phyloP scores from a whole-genome alignment of 306 rosid species.

The Vachellia collinsii region DNA sequence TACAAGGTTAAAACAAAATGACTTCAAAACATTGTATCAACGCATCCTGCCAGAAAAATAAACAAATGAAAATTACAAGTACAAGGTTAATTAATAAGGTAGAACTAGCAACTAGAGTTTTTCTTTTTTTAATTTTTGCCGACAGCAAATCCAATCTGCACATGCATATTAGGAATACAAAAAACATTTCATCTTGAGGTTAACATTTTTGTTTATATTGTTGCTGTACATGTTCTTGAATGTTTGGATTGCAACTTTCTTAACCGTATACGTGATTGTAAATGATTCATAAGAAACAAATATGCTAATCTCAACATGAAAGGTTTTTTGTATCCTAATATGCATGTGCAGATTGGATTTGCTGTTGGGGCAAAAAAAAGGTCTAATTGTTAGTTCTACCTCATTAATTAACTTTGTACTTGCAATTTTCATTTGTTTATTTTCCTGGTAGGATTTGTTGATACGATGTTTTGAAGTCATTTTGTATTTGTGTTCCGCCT shows the following conservation, averaged over 20 bases:
- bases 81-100: background rate
- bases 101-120: slow-evolving; percentile 6
- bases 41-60: slow-evolving; percentile 2
- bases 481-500: slow-evolving; percentile 11
- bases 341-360: background rate
- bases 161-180: too few species aligned
- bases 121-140: too few species aligned
- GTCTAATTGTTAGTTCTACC: slow-evolving; percentile 7
- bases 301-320: background rate
- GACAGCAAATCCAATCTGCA: background rate
- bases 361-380: background rate
- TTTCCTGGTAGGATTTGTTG: slow-evolving; percentile 10
- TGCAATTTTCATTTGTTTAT: background rate
- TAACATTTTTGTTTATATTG: background rate
- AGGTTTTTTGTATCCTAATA: too few species aligned
- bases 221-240: too few species aligned
- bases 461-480: slow-evolving; percentile 3
- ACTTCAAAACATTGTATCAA: slow-evolving; percentile 13
- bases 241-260: too few species aligned
- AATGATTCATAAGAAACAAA: too few species aligned
- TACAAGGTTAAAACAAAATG: background rate
- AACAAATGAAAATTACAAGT: background rate
- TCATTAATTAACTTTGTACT: background rate
- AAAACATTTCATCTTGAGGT: background rate
- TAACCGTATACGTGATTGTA: too few species aligned